Percentiles rank a stretch among this genome's conserved stretches.
Conservation (phyloP, 2,329 filamentous ascomycete genomes). For the Aspergillus viridinutans region DNA sequence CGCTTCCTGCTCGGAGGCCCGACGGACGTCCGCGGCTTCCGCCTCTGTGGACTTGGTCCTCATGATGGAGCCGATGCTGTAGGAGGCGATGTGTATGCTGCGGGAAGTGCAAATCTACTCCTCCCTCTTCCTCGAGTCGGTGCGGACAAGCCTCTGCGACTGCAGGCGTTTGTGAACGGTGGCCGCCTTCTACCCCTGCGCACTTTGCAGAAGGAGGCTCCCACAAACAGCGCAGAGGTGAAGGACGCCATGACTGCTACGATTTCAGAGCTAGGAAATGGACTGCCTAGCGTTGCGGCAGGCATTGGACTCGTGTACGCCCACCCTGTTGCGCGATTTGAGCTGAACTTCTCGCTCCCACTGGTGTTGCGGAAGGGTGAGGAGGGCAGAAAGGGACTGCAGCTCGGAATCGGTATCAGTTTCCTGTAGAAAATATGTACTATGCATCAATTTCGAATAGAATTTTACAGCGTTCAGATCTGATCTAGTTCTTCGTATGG, state of each 20-base stretch:
- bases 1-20: slow-evolving; percentile 93
- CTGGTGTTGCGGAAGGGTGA: slow-evolving; percentile 78
- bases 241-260: slow-evolving; percentile 51
- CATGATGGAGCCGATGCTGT: slow-evolving; percentile 81
- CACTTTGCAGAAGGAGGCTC: slow-evolving; percentile 46
- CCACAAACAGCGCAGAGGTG: slow-evolving; percentile 47
- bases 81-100: slow-evolving; percentile 87
- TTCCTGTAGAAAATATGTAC: slow-evolving; percentile 63
- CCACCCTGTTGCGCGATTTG: slow-evolving; percentile 87
- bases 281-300: slow-evolving; percentile 77
- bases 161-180: slow-evolving; percentile 89
- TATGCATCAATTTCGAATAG: slow-evolving; percentile 4
- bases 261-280: slow-evolving; percentile 65
- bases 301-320: slow-evolving; percentile 92
- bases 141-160: slow-evolving; percentile 74
- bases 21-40: slow-evolving; percentile 91
- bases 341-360: slow-evolving; percentile 91
- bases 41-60: slow-evolving; percentile 81
- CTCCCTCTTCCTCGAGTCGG: slow-evolving; percentile 79
- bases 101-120: slow-evolving; percentile 79
- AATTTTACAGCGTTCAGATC: slow-evolving; percentile 3
- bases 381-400: slow-evolving; percentile 82
- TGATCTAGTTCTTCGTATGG: neutral
- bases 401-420: slow-evolving; percentile 93
- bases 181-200: slow-evolving; percentile 77